Conservation (phyloP, 306 rosid species). For the Mimosa pudica region DNA sequence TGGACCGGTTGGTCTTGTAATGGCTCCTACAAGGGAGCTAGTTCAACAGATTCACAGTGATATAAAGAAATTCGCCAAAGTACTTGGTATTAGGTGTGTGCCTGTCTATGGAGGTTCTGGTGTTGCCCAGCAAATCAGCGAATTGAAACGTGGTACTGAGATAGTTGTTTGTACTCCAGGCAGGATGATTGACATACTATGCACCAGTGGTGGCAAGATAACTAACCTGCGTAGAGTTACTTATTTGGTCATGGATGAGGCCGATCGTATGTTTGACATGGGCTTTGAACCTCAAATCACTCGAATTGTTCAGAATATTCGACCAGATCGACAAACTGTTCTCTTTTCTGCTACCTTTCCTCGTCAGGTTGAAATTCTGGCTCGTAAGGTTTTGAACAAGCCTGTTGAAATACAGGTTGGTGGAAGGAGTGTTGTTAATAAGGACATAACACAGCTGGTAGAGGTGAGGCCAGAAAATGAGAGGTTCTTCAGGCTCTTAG, state of each 20-base stretch:
- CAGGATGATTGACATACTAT: conserved; percentile 93
- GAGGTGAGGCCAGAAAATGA: conserved; percentile 85
- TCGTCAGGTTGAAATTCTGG: conserved; percentile 89
- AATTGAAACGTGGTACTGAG: conserved; percentile 92
- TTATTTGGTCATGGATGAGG: conserved; percentile 93
- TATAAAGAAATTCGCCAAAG: conserved; percentile 75
- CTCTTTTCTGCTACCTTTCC: conserved; percentile 95
- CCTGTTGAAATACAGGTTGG: conserved; percentile 95
- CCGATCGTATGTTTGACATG: conserved; percentile 99
- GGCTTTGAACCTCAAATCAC: conserved; percentile 98
- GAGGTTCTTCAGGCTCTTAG: conserved; percentile 80
- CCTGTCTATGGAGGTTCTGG: conserved; percentile 98
- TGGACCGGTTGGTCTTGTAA: conserved; percentile 89
- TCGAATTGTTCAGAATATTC: conserved; percentile 86
- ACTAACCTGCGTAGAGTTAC: conserved; percentile 91
- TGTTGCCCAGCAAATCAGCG: conserved; percentile 97
- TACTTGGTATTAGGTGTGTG: conserved; percentile 75
- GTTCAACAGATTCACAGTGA: conserved; percentile 96
- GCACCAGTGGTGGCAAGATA: conserved; percentile 93
- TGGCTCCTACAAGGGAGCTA: conserved; percentile 98
- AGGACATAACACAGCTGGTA: conserved; percentile 79
- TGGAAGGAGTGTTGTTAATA: conserved; percentile 95
- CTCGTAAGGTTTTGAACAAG: conserved; percentile 76
- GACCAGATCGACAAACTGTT: conserved; percentile 90
- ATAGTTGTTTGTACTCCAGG: conserved; percentile 97